phyloP scores from a whole-genome alignment of 768 basidiomycete genomes.

The Leucocoprinus birnbaumii region DNA sequence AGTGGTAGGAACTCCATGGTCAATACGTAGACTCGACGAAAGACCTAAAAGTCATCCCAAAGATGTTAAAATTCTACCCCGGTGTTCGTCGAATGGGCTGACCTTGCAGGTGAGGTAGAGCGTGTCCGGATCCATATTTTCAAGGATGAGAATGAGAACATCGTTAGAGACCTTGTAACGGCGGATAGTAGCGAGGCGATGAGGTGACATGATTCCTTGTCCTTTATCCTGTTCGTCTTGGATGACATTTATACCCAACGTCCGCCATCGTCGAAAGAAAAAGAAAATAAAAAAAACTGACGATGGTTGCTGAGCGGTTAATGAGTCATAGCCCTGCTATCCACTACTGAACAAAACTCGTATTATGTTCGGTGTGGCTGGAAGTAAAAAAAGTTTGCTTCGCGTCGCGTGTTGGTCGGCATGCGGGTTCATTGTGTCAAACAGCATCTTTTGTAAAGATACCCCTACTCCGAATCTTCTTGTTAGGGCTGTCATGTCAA shows the following conservation, averaged over 20 bases:
- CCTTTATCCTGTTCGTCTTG: conserved; percentile 24
- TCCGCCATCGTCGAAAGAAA: conserved; percentile 38
- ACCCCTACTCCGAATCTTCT: conserved; percentile 32
- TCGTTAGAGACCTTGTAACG: conserved; percentile 51
- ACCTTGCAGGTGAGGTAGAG: conserved; percentile 48
- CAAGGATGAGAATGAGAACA: conserved; percentile 46
- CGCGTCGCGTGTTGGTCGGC: conserved; percentile 36
- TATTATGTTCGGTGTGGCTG: conserved; percentile 39
- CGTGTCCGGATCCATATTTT: conserved; percentile 45
- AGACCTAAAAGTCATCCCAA: conserved; percentile 31
- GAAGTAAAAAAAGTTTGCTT: conserved; percentile 13
- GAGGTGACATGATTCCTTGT: conserved; percentile 41
- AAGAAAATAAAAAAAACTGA: conserved; percentile 38
- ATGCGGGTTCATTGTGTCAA: conserved; percentile 46
- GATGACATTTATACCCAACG: conserved; percentile 42
- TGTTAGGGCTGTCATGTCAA: conserved; percentile 56
- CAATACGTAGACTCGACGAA: conserved; percentile 39
- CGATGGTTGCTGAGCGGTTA: conserved; percentile 41
- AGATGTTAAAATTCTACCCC: conserved; percentile 4
- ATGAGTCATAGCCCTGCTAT: conserved; percentile 34
- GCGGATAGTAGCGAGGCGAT: conserved; percentile 37
- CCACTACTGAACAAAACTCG: conserved; percentile 36
- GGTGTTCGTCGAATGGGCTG: conserved; percentile 15
- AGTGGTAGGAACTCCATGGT: conserved; percentile 46
- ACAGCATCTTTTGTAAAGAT: conserved; percentile 46